A percentile compares a stretch with the other conserved stretches of the same genome.
Evolutionary conservation across 331 rosid genomes (phyloP).

Genomic region (Quercus phellos): DNA sequence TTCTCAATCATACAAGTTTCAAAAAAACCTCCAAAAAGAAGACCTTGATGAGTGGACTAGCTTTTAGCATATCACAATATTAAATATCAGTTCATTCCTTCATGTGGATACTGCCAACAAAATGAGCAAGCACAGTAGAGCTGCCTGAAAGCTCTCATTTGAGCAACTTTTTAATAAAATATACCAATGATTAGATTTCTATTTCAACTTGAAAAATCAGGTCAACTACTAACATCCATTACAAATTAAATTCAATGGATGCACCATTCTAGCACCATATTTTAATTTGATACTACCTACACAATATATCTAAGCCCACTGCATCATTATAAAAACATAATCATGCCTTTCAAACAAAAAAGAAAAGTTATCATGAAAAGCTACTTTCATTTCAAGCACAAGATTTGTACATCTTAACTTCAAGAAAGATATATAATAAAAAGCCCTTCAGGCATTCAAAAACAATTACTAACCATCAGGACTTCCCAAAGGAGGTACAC

Average conservation of each 20-base stretch:
- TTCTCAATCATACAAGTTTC: not conserved
- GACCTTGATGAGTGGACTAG: too few species aligned
- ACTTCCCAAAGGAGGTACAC: constrained; percentile 98
- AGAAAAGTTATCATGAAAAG: not conserved
- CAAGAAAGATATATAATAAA: not conserved
- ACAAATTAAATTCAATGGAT: not conserved
- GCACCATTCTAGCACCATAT: not conserved
- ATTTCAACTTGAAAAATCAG: not conserved
- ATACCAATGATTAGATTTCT: not conserved
- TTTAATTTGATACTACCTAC: constrained; percentile 3
- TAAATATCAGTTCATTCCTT: not conserved
- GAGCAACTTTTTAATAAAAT: not conserved
- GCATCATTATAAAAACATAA: constrained; percentile 1
- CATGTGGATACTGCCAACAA: not conserved
- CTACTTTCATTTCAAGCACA: not conserved
- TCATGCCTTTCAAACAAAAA: not conserved
- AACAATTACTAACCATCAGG: constrained; percentile 85
- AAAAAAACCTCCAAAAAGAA: not conserved
- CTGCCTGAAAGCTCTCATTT: not conserved
- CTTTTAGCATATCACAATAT: too few species aligned
- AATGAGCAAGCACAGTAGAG: not conserved
- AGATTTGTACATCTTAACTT: not conserved
- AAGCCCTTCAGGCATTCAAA: constrained; percentile 11
- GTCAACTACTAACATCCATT: not conserved
- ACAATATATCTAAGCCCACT: constrained; percentile 4